Base-by-base conservation (phyloP, 352 stramenopile genomes). In the Hyaloperonospora arabidopsidis region DNA sequence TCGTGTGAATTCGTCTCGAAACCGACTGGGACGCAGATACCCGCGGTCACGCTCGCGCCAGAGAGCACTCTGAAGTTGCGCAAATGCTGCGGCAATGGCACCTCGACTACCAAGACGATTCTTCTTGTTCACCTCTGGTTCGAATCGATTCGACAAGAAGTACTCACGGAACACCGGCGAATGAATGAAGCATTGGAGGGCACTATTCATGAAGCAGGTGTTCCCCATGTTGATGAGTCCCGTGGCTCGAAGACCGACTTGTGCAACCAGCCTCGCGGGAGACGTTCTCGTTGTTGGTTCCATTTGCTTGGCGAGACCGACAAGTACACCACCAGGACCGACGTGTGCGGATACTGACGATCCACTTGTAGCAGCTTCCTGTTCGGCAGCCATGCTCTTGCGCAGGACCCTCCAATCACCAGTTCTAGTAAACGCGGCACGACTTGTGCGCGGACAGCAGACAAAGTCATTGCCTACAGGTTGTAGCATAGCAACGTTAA, bases 81-180 rank as follows among this genome's bases (percentile, higher is more conserved):
- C 86, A 65, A 97, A 98, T 0, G 87, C 79, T 8, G 71, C 76
- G 6, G 91, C 95, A 25, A 99, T 68, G 57, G 85, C 78, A 4
- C 96, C 96, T 23, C 84, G 77, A 21, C 85, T 96, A 0, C 96
- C 95, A 0, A 98, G 69, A 38, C 83, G 76, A 64, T 98, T 98
- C 36, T 90, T 76, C 48, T 87, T 79, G 74, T 99, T 99, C 51
- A 98, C 87, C 63, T 98, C 93, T 17, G 67, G 63, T 49, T 89
- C 50, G 40, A 88, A 98, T 34, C 87, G 74, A 22, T 93, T 86
- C 11, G 77, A 93, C 2, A 98, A 59, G 66, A 99, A 98, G 60
- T 98, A 99, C 49, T 96, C 80, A 11, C 87, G 77, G 23, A 99
- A 76, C 22, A 97, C 68, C 15, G 87, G 80, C 2, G 95, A 98